Evolutionary conservation across 495 filamentous ascomycete species (phyloP), one percentile per base, ranked within the genome.

Genomic region (Bryoglossum gracile): DNA sequence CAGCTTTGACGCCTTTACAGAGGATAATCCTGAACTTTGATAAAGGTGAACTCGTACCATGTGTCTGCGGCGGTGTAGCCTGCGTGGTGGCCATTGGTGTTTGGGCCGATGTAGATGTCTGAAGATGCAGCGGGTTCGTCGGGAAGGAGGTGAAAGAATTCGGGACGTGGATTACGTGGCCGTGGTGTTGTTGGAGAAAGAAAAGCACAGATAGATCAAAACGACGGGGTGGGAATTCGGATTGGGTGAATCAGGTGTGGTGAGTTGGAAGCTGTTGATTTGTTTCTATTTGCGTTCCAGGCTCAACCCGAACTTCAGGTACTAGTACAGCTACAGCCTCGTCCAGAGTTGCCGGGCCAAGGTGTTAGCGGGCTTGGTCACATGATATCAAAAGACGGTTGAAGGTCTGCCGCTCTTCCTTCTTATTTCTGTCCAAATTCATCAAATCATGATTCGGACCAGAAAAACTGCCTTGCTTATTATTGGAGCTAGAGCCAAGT

Each of bases 31-130:
- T n/a, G n/a, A n/a, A n/a, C n/a, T 24, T 18, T 28, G 32, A 26
- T n/a, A n/a, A 33, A 53, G 11, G 50, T 46, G 48, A 48, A 49
- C 52, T 60, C 71, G 59, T 77, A 88, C 85, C 83, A 65, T 80
- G 76, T 50, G 80, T 69, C 65, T 79, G 68, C 28, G 79, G 61
- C 40, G 83, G 72, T 48, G 79, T 69, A 63, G 83, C 84, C 56
- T n/a, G n/a, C n/a, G 78, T 72, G 62, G 83, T 83, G 58, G 83
- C 82, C 83, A 87, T 87, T 53, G 57, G 47, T 39, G 2, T 11
- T 11, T 16, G 37, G 4, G 16, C 48, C 37, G 8, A 18, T 8
- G 9, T 26, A 22, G 43, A 23, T 5, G 33, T 40, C 41, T 50
- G 30, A 43, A 24, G 26, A 40, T 16, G 4, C 13, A 16, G 37